Evolutionary conservation across 2,329 filamentous ascomycete species (phyloP).

Genomic region (Colletotrichum sp.): DNA sequence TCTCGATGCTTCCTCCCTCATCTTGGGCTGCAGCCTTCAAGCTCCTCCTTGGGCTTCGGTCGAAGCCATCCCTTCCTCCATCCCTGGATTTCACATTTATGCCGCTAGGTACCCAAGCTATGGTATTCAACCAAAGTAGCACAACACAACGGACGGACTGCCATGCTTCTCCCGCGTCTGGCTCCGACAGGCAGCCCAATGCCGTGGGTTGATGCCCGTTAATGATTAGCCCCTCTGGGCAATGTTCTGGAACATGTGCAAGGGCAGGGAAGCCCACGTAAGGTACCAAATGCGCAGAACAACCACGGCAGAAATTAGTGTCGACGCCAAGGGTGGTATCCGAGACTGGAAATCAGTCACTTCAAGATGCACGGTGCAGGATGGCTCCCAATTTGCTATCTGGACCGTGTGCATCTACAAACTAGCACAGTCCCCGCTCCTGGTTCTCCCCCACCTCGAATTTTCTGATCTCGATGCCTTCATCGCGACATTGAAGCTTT

Average conservation of each 20-base stretch:
- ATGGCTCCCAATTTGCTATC: accelerated
- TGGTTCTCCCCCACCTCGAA: constrained; percentile 6
- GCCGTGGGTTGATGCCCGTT: background rate
- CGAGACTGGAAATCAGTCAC: background rate
- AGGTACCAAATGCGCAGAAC: background rate
- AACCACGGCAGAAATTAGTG: background rate
- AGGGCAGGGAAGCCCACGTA: background rate
- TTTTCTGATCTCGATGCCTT: constrained; percentile 13
- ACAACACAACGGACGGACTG: background rate
- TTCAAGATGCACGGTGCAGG: background rate
- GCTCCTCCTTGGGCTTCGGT: background rate
- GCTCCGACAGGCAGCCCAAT: background rate
- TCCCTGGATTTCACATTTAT: background rate
- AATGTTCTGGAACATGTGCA: constrained; percentile 5
- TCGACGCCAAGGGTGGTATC: background rate
- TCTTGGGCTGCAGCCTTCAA: background rate
- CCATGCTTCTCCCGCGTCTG: too few relatives aligned
- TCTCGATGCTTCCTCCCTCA: background rate
- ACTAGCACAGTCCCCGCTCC: constrained; percentile 5
- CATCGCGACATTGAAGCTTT: background rate
- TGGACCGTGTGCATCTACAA: background rate
- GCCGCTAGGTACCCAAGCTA: background rate
- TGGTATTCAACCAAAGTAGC: background rate
- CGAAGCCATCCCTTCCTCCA: background rate
- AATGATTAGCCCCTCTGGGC: background rate